Evolutionary conservation across 768 basidiomycete species (phyloP).

Genomic region (Pleurotus sapidus): DNA sequence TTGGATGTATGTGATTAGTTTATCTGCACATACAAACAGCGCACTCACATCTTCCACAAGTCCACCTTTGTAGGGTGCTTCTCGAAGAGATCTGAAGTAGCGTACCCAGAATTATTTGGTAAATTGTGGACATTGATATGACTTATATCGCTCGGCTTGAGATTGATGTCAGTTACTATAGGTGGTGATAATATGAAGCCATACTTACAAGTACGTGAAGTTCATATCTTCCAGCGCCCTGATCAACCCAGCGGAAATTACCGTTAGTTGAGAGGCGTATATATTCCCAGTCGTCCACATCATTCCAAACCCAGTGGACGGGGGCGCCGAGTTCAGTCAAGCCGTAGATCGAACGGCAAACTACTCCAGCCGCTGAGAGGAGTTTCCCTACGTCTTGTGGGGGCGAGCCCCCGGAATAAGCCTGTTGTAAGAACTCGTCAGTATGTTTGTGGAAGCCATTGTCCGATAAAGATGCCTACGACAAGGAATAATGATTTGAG

Average conservation of each 20-base stretch:
- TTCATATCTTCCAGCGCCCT: conserved; percentile 28
- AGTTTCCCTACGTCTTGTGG: conserved; percentile 31
- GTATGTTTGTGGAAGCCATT: conserved; percentile 2
- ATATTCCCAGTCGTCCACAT: conserved; percentile 27
- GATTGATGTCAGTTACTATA: neutral
- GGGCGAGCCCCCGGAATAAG: conserved; percentile 33
- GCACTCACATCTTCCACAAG: conserved; percentile 38
- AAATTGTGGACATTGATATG: conserved; percentile 25
- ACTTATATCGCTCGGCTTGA: conserved; percentile 15
- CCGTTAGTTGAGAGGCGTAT: conserved; percentile 18
- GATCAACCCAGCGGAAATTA: conserved; percentile 24
- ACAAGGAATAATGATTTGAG: conserved; percentile 20
- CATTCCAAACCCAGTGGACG: conserved; percentile 12
- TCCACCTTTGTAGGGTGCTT: conserved; percentile 39
- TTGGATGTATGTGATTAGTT: conserved; percentile 9
- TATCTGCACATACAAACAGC: neutral
- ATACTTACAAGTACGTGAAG: conserved; percentile 24
- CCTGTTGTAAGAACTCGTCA: conserved; percentile 14
- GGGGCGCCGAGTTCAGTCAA: conserved; percentile 31
- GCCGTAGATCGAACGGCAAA: conserved; percentile 30
- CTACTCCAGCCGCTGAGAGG: conserved; percentile 30
- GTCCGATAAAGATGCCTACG: conserved; percentile 10
- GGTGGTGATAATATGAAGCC: neutral
- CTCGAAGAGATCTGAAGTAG: conserved; percentile 39
- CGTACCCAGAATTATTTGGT: conserved; percentile 34